Evolutionary conservation across 768 basidiomycete species (phyloP).

Genomic region (Suillus hirtellus): DNA sequence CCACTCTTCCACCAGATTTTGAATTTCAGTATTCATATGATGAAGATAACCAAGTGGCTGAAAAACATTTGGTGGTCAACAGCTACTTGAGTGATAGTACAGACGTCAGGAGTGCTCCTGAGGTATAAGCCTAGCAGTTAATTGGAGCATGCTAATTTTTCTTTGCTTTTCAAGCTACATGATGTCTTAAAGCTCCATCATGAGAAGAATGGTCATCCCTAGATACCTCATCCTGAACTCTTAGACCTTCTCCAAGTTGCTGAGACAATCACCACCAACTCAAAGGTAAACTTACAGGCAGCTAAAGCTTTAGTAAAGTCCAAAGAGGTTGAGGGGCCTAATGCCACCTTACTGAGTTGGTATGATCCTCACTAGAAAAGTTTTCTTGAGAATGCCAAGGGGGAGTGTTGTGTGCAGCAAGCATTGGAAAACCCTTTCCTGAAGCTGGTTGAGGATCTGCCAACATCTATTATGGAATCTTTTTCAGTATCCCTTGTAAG

Average conservation of each 20-base stretch:
- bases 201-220: background rate
- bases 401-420: background rate
- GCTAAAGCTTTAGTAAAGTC: background rate
- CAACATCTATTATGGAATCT: no score
- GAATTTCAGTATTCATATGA: no score
- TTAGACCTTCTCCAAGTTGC: background rate
- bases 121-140: no score
- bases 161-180: no score
- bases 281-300: background rate
- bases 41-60: no score
- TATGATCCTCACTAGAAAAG: background rate
- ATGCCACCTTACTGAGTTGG: background rate
- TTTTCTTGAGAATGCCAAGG: background rate
- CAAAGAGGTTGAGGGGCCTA: background rate
- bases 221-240: background rate
- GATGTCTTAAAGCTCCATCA: background rate
- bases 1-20: no score
- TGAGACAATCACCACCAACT: background rate
- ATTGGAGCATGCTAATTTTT: no score
- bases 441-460: no score
- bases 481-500: no score
- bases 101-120: no score
- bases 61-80: no score
- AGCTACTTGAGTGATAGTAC: no score
- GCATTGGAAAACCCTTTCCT: background rate